Evolutionary conservation across 1,139 yeast genomes (phyloP).

Genomic region (Sugiyamaella castrensis): DNA sequence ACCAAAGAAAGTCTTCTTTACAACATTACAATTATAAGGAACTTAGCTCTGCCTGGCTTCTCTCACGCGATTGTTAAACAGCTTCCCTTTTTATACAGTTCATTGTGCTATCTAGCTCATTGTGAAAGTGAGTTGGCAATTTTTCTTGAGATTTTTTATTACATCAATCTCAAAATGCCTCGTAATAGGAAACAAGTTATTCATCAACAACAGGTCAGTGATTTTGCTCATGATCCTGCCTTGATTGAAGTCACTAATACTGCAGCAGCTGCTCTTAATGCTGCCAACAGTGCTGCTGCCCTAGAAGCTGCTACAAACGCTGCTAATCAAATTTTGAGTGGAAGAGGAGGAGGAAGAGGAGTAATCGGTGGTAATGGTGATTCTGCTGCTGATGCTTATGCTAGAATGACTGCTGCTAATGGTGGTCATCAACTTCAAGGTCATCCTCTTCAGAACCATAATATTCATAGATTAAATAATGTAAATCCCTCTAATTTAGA

Average conservation of each 20-base stretch:
- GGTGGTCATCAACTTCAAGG: slow-evolving; percentile 1
- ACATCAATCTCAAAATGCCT: background rate
- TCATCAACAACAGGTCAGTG: no score
- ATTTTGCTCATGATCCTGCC: slow-evolving; percentile 10
- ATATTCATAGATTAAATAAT: slow-evolving; percentile 2
- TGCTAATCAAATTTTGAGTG: slow-evolving; percentile 1
- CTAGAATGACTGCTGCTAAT: background rate
- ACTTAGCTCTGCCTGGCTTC: no score
- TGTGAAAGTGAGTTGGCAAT: background rate
- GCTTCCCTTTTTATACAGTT: no score
- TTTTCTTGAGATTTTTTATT: background rate
- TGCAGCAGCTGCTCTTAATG: slow-evolving; percentile 9
- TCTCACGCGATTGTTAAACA: no score
- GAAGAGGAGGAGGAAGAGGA: background rate
- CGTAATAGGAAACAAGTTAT: background rate
- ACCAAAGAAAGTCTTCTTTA: no score
- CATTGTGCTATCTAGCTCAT: background rate
- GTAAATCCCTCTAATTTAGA: slow-evolving; percentile 3
- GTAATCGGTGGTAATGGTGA: slow-evolving; percentile 1
- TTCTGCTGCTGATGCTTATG: slow-evolving; percentile 3
- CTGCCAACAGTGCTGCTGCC: background rate
- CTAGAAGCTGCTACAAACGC: slow-evolving; percentile 1
- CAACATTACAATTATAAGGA: no score
- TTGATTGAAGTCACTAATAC: slow-evolving; percentile 10
- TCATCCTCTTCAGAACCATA: slow-evolving; percentile 1